Evolutionary conservation across 2,329 filamentous ascomycete species (phyloP).

Genomic region (Alternaria angustiovoidea): DNA sequence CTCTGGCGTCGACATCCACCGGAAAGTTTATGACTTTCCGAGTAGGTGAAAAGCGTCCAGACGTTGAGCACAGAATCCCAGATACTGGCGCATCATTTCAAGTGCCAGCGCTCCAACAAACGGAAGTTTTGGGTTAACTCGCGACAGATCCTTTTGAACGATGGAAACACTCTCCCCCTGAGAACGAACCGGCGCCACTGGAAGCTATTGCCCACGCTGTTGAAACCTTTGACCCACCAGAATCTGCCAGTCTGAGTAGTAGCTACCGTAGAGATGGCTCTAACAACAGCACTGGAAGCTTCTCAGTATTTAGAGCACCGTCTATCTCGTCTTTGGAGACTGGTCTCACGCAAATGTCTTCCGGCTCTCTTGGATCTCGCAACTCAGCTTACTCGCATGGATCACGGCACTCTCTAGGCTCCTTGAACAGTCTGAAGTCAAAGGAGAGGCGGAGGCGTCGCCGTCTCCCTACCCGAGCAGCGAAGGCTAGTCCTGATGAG

Average conservation of each 20-base stretch:
- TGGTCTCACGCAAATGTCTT: conserved; percentile 58
- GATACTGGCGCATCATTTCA: background rate
- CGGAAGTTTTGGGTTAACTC: conserved; percentile 56
- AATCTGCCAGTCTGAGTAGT: conserved; percentile 46
- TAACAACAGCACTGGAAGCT: conserved; percentile 56
- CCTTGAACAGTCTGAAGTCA: conserved; percentile 61
- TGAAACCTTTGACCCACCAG: conserved; percentile 47
- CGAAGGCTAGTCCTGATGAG: conserved; percentile 34
- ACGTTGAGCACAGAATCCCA: conserved; percentile 3
- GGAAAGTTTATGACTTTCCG: conserved; percentile 38
- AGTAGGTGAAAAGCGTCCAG: conserved; percentile 13
- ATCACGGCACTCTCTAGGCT: conserved; percentile 65
- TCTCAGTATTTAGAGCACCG: conserved; percentile 60
- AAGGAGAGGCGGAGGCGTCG: conserved; percentile 66
- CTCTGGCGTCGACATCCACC: conserved; percentile 20
- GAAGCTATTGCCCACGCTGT: conserved; percentile 71
- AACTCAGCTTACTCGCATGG: conserved; percentile 65
- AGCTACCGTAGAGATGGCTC: conserved; percentile 60
- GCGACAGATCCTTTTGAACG: conserved; percentile 67
- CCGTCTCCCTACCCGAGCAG: conserved; percentile 54
- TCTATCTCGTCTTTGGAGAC: conserved; percentile 65
- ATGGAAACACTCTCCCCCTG: conserved; percentile 74
- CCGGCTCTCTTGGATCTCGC: conserved; percentile 62
- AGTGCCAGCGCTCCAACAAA: conserved; percentile 24
- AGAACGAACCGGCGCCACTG: conserved; percentile 72